Evolutionary conservation across 768 basidiomycete genomes (phyloP), one percentile per base, ranked within the genome.

Genomic region (Auricularia auricula-judae): DNA sequence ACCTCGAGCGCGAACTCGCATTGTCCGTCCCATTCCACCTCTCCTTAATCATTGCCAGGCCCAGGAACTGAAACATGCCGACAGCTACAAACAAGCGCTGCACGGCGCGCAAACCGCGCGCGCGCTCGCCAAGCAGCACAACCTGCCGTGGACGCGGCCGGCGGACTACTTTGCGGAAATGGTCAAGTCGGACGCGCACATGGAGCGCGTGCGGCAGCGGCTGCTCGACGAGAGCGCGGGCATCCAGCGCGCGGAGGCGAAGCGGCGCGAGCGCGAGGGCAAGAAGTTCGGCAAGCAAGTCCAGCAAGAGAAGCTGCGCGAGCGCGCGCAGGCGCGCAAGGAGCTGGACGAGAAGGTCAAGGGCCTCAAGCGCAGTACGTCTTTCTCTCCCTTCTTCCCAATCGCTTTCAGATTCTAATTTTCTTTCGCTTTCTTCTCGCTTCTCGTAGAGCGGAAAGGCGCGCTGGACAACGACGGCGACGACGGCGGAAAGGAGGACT

Each of bases 281-380:
- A 98, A 98, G 80, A 98, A 98, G 80, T 97, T 92, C 71, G 96
- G 96, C 33, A 99, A 98, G 75, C 92, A 98, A 75, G 93, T 98
- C 11, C 97, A 99, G 76, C 76, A 91, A 43, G 95, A 98, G 79
- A 94, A 94, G 75, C 80, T 92, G 68, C 91, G 93, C 74, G 92
- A 96, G 78, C 80, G 96, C 56, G 88, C 94, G 74, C 82, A 79
- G 71, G 84, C 86, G 65, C 95, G 94, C 81, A 97, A 95, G 78
- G 91, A 93, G 36, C 88, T 96, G 82, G 88, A 89, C 65, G 93
- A 95, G 70, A 79, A 86, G 51, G 78, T 94, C 29, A 88, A 93
- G 71, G 85, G 86, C 5, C 83, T 98, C 67, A 97, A 98, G 78
- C 82, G 93, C 76, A 97, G 94, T 96, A 74, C 65, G 85, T 80